Base-by-base conservation (phyloP, 305 asterid species). In the Solanum aculeatissimum region DNA sequence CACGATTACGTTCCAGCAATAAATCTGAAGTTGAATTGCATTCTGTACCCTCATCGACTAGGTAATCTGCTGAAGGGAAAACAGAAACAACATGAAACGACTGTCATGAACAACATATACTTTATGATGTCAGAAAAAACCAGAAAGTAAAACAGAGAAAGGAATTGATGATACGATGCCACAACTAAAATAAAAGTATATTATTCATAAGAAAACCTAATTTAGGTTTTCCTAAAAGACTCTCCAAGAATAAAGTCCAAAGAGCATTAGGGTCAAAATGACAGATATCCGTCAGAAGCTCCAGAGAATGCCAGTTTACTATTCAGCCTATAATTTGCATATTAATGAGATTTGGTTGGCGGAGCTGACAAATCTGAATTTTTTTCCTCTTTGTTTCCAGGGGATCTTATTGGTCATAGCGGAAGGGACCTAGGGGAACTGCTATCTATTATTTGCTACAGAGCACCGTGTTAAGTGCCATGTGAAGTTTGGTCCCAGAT, bases 21-120 rank as follows among this genome's bases (percentile, higher is more conserved):
- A 94, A 87, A 91, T 97, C 98, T 84, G 98, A 92, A 84, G 99
- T 94, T 25, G 99, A 91, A 91, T 92, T 94, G 84, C 96, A 90
- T 88, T 97, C 99, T 9, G 92, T 87, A 80, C 99, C 95, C 91
- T 97, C 98, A 91, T 95, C 99, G 87, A 97, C 97, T 85, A 97
- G 97, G 90, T 92, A 94, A 97, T 97, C 99, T 97, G 93, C 78
- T 83, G 60, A 85, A 88, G 87, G 87, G 69, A 87, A 83, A 58
- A 74, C 16, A 40, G 47, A 84, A 71, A 71, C 62, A 84, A 69
- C 86, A 58, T 35, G 62, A 77, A 29, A 77, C 19, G 62, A 51
- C 55, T 29, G n/a, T 77, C 40, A 53, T 32, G 47, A 53, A 77
- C 65, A 77, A 51, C 47, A 29, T 77, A 51, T 51, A 77, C 65